Conservation (phyloP, 495 filamentous ascomycete species). For the Terfezia claveryi region DNA sequence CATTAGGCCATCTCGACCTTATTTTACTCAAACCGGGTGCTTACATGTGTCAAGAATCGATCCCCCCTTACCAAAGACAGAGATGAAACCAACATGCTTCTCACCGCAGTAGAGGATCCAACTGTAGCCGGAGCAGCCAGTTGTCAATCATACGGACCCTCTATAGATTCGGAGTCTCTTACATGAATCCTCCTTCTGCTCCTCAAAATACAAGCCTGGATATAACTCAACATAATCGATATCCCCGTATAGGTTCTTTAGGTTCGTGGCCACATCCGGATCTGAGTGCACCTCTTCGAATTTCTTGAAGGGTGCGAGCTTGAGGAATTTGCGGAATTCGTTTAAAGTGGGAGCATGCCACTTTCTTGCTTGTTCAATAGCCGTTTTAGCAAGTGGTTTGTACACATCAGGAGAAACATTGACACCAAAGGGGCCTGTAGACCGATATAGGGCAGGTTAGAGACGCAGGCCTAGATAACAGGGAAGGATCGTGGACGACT, state of each 20-base stretch:
- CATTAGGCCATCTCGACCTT: too few species aligned
- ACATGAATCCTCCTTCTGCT: constrained; percentile 20
- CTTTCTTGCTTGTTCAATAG: constrained; percentile 36
- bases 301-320: constrained; percentile 32
- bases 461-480: neutral
- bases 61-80: constrained; percentile 70
- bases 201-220: constrained; percentile 35
- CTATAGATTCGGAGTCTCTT: too few species aligned
- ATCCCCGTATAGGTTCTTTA: constrained; percentile 31
- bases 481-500: neutral
- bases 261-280: constrained; percentile 28
- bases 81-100: constrained; percentile 52
- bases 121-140: too few species aligned
- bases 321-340: constrained; percentile 41
- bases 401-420: constrained; percentile 37
- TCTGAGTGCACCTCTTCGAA: constrained; percentile 46
- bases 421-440: constrained; percentile 31
- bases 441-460: neutral
- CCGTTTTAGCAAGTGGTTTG: constrained; percentile 35
- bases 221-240: constrained; percentile 45
- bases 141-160: too few species aligned
- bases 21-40: constrained; percentile 16
- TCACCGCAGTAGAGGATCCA: too few species aligned
- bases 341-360: constrained; percentile 39
- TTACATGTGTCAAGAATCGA: constrained; percentile 50